Conservation (phyloP, 352 stramenopile species). For the Globisporangium acanthophoron region DNA sequence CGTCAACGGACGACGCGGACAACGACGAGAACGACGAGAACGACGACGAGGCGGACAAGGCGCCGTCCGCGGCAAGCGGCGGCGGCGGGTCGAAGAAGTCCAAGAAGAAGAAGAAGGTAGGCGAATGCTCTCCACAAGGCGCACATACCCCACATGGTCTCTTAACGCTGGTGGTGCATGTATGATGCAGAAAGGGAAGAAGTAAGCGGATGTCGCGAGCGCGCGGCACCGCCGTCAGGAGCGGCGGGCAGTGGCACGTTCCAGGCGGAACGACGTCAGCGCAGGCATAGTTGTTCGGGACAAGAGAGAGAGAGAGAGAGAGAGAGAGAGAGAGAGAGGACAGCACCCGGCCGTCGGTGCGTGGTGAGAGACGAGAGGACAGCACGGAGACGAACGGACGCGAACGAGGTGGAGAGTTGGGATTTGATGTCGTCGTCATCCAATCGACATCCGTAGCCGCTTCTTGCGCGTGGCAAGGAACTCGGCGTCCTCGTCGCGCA, state of each 20-base stretch:
- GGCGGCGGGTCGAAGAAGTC: conserved; percentile 10
- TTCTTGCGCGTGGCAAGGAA: conserved; percentile 16
- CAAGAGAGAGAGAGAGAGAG: neutral
- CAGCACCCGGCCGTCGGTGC: neutral
- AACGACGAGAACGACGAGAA: conserved; percentile 32
- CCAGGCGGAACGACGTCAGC: too few species aligned
- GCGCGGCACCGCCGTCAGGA: too few species aligned
- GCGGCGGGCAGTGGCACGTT: neutral
- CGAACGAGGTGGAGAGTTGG: too few species aligned
- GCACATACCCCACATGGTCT: too few species aligned
- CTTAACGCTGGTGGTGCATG: conserved; percentile 8
- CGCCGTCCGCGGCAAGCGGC: conserved; percentile 19
- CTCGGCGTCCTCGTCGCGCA: conserved; percentile 8
- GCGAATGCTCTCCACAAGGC: neutral
- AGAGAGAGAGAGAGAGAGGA: neutral
- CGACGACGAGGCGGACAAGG: conserved; percentile 22
- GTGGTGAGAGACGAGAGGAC: neutral
- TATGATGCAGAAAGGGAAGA: conserved; percentile 36
- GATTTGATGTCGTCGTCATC: neutral
- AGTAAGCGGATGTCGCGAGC: conserved; percentile 13
- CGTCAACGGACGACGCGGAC: conserved; percentile 13
- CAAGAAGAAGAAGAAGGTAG: conserved; percentile 70
- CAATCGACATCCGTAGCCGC: conserved; percentile 17
- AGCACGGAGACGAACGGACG: neutral
- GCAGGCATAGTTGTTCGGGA: neutral